These are phyloP conservation scores for Plenodomus biglobosus DNA, from an alignment of 2,329 filamentous ascomycete genomes.

Conservation along the genomic window DNA sequence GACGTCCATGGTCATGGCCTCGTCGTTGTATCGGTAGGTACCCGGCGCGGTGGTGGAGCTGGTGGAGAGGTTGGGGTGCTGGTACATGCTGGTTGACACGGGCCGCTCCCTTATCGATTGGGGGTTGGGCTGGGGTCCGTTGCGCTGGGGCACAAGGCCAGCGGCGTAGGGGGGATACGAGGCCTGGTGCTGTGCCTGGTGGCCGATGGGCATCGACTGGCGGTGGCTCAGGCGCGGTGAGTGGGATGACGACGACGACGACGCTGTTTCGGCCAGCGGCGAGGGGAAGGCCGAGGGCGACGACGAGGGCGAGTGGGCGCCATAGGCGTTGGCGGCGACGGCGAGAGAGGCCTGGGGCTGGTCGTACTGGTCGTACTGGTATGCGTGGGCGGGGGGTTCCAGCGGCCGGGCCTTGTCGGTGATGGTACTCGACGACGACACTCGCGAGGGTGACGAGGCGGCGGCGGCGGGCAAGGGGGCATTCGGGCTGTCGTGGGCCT, in stretches of 20 bases:
- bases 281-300: constrained; percentile 30
- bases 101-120: constrained; percentile 43
- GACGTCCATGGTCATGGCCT: constrained; percentile 39
- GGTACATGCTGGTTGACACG: constrained; percentile 52
- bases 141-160: constrained; percentile 31
- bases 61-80: constrained; percentile 51
- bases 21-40: constrained; percentile 53
- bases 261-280: constrained; percentile 28
- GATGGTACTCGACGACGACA: constrained; percentile 42
- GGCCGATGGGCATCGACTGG: constrained; percentile 48
- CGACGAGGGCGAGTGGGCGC: constrained; percentile 28
- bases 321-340: constrained; percentile 47
- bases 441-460: constrained; percentile 35
- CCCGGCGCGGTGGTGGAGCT: constrained; percentile 47
- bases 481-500: constrained; percentile 5
- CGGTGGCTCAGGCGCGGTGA: constrained; percentile 45
- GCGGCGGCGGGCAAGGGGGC: constrained; percentile 10
- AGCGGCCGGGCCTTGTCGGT: constrained; percentile 39
- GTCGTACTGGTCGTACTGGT: constrained; percentile 28
- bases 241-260: constrained; percentile 28
- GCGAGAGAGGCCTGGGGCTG: constrained; percentile 42
- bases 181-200: constrained; percentile 46
- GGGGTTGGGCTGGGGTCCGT: constrained; percentile 23
- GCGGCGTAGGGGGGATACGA: constrained; percentile 35
- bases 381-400: constrained; percentile 28